Evolutionary conservation across 208 protist genomes (phyloP), one percentile per base, ranked within the genome.

Genomic region (Leishmania gerbilli): DNA sequence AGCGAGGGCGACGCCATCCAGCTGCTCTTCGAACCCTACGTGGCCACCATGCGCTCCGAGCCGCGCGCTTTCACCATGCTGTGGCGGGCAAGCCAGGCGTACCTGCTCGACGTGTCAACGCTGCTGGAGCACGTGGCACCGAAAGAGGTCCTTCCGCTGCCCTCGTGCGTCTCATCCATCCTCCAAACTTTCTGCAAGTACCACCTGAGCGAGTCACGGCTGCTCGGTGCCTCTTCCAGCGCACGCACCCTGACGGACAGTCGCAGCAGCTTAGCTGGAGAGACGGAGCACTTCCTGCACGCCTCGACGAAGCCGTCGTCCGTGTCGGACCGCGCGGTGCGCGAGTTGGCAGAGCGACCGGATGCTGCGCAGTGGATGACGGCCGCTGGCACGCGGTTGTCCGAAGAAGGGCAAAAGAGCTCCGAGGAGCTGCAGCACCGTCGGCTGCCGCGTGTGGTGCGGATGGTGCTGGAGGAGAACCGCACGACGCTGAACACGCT

Each of bases 281-380:
- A 95, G 84, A 96, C 93, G 56, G 93, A 96, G 83, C 90, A 91
- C 65, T 96, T 96, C 72, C 83, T 96, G 56, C 90, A 87, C 37
- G 85, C 90, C 71, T 88, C 89, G 68, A 87, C 85, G 17, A 89
- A 89, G 62, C 88, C 89, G 53, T 96, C 93, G 17, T 79, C 76
- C 21, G 81, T 95, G 27, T 96, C 93, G 8, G 84, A 91, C n/a
- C 76, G 78, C 5, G 92, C 90, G n/a, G 87, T 84, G 71, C 77
- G 72, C 15, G 84, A 86, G 56, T 37, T 84, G 51, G 55, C 74
- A 51, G 86, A 85, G 68, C 77, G 86, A 58, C 45, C 77, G 56
- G 77, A 83, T 55, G 81, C 76, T 15, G 82, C 82, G 37, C 82
- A 85, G 65, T 85, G 77, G 71, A 47, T 85, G 77, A 85, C 82